Evolutionary conservation across 1,284 basidiomycete genomes (phyloP), one percentile per base, ranked within the genome.

Genomic region (Ustilago trichophora): DNA sequence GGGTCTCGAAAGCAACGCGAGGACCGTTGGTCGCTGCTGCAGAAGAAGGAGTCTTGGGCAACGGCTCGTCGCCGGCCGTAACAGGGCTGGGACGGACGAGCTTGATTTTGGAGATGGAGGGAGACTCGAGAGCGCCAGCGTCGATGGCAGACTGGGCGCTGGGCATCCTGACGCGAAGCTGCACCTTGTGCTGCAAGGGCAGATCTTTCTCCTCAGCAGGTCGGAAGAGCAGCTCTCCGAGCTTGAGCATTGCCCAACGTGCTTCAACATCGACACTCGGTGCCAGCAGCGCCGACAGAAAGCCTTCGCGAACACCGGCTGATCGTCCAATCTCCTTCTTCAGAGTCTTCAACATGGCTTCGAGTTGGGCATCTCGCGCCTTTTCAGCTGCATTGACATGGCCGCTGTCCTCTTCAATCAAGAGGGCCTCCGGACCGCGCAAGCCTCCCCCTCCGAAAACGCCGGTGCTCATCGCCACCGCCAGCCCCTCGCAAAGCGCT

Each of bases 221-320:
- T 45, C 89, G 88, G 69, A 95, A 90, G 43, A 95, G 87, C 21
- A 97, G 85, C 77, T 98, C 95, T 11, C 91, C 92, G 10, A 97
- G 85, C 83, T 98, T 98, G 74, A 98, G 85, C 43, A 97, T 83
- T 62, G 90, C 91, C 87, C 92, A 91, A 31, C 93, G 89, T 38
- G 94, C 90, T 83, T 95, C 91, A 69, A 89, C 85, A 80, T 98
- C 94, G 40, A 88, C 86, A 44, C 88, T 42, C 4, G 62, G 60
- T 16, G 72, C 55, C 13, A 75, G 60, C 29, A 78, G 46, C 2
- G 79, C 79, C 8, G 59, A 66, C 7, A 81, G 43, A 54, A 79
- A 81, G 19, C 78, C 79, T 35, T 81, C 77, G 5, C 79, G 75
- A 6, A 81, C 75, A 18, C 73, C 70, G 8, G 77, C 76, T 2